phyloP scores from a whole-genome alignment of 768 basidiomycete genomes.

The Termitomyces sp. region DNA sequence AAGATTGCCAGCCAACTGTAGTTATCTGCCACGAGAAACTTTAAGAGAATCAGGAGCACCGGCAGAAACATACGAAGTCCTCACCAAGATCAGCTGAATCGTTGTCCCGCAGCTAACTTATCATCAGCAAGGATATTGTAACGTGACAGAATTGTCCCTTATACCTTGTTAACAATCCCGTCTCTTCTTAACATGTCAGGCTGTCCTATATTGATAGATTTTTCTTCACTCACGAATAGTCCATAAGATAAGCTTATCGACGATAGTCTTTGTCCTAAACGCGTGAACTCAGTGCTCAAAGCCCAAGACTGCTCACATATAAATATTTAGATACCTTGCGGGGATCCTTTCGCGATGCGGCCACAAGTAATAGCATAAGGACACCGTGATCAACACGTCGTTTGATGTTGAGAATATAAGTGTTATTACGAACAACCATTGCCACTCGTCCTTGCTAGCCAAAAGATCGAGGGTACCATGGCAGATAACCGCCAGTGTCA shows the following conservation, averaged over 20 bases:
- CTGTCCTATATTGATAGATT: neutral
- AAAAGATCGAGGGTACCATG: neutral
- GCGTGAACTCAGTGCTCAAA: neutral
- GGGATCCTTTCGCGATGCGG: neutral
- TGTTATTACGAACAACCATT: neutral
- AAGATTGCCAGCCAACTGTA: neutral
- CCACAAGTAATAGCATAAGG: neutral
- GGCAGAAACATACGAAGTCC: no score
- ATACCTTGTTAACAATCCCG: neutral
- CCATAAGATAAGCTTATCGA: neutral
- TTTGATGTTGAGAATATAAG: neutral
- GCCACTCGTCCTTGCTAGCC: neutral
- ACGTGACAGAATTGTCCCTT: neutral
- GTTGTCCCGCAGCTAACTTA: neutral
- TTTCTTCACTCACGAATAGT: neutral
- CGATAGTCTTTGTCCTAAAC: neutral
- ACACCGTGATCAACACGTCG: neutral
- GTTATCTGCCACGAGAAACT: neutral
- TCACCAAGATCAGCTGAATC: neutral
- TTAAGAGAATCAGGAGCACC: neutral
- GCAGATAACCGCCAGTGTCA: neutral
- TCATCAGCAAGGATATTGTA: neutral
- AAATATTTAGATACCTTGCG: neutral
- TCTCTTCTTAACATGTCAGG: neutral
- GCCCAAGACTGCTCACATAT: neutral